Conservation (phyloP, 2,329 filamentous ascomycete species). For the Aspergillus jensenii region DNA sequence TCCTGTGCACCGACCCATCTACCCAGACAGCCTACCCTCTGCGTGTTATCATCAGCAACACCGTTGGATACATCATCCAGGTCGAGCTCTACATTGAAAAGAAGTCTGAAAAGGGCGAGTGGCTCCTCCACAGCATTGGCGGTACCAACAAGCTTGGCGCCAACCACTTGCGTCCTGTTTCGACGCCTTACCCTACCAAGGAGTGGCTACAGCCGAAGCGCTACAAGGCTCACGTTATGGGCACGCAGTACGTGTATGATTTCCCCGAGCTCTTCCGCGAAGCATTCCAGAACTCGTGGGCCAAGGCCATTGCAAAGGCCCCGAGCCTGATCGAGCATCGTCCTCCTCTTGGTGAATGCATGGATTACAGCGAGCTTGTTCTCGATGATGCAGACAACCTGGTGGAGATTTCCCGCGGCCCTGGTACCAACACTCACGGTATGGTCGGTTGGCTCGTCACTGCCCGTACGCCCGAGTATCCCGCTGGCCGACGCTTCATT, state of each 20-base stretch:
- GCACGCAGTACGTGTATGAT: slow-evolving; percentile 98
- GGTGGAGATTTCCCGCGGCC: slow-evolving; percentile 89
- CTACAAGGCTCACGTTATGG: slow-evolving; percentile 99
- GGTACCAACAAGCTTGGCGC: slow-evolving; percentile 92
- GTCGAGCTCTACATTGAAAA: slow-evolving; percentile 97
- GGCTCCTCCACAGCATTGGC: slow-evolving; percentile 97
- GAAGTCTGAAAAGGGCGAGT: slow-evolving; percentile 96
- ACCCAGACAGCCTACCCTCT: slow-evolving; percentile 87
- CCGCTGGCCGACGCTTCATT: slow-evolving; percentile 85
- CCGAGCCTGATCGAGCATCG: slow-evolving; percentile 74
- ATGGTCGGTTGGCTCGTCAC: slow-evolving; percentile 99
- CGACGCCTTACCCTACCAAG: slow-evolving; percentile 94
- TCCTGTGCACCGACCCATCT: slow-evolving; percentile 88
- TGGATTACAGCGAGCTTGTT: slow-evolving; percentile 90
- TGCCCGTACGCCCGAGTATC: slow-evolving; percentile 93
- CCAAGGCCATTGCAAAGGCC: slow-evolving; percentile 70
- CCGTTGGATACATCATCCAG: slow-evolving; percentile 94
- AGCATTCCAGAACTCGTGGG: slow-evolving; percentile 94
- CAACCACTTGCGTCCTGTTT: slow-evolving; percentile 90
- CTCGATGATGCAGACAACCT: slow-evolving; percentile 91
- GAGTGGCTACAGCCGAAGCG: slow-evolving; percentile 98
- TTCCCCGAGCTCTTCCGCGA: slow-evolving; percentile 99
- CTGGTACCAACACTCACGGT: slow-evolving; percentile 91
- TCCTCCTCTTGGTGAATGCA: slow-evolving; percentile 83
- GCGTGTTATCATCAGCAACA: slow-evolving; percentile 96